phyloP scores from a whole-genome alignment of 2,329 filamentous ascomycete genomes.

The Macrophomina pseudophaseolina region DNA sequence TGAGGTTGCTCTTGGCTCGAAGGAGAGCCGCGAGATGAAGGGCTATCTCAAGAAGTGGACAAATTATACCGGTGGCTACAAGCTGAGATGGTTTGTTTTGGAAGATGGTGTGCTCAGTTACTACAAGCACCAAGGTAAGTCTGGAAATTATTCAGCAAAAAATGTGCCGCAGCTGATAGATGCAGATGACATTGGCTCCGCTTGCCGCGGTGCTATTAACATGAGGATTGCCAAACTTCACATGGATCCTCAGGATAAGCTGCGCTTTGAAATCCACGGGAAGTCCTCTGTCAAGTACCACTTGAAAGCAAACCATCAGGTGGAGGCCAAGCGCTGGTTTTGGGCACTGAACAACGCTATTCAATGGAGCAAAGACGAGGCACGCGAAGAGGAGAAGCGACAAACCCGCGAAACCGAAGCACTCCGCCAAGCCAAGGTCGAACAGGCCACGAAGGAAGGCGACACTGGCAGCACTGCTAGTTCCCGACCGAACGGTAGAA shows the following conservation, averaged over 20 bases:
- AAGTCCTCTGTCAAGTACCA: slow-evolving; percentile 99
- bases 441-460: slow-evolving; percentile 61
- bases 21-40: slow-evolving; percentile 95
- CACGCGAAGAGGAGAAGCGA: slow-evolving; percentile 83
- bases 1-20: slow-evolving; percentile 67
- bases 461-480: slow-evolving; percentile 47
- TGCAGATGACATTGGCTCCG: slow-evolving; percentile 86
- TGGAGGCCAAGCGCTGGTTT: slow-evolving; percentile 98
- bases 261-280: slow-evolving; percentile 95
- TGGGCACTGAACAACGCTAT: slow-evolving; percentile 99
- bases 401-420: slow-evolving; percentile 75
- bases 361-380: slow-evolving; percentile 97
- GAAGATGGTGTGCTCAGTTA: slow-evolving; percentile 98
- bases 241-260: slow-evolving; percentile 97
- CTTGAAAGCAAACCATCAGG: slow-evolving; percentile 95
- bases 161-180: not conserved
- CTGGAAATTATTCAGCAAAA: not conserved
- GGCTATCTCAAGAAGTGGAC: slow-evolving; percentile 99
- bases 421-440: slow-evolving; percentile 78
- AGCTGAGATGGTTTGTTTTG: slow-evolving; percentile 95
- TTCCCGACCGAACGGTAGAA: slow-evolving; percentile 36
- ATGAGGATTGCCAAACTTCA: slow-evolving; percentile 95
- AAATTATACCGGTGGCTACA: slow-evolving; percentile 97
- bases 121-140: slow-evolving; percentile 86
- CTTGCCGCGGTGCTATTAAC: slow-evolving; percentile 96